Conservation (phyloP, 2,329 filamentous ascomycete species). For the Sclerotiophoma versabilis region DNA sequence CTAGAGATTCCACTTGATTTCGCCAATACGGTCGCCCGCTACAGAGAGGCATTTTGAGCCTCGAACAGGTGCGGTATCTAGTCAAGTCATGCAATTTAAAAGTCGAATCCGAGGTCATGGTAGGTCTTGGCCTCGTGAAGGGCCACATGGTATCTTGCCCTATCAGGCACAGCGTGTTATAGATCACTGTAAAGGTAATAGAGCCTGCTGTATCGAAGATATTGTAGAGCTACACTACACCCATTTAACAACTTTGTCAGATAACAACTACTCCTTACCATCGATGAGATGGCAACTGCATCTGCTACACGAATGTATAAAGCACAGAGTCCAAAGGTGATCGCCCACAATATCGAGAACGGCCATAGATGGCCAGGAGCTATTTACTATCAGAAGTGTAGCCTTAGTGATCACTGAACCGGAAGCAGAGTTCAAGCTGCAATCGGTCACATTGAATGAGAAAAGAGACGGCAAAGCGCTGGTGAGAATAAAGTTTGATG, state of each 20-base stretch:
- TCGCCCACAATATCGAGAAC: neutral
- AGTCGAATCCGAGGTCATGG: neutral
- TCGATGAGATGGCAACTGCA: neutral
- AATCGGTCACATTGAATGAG: constrained; percentile 12
- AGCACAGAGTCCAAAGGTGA: neutral
- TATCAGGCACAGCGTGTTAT: neutral
- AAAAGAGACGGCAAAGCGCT: constrained; percentile 56
- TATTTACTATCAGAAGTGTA: constrained; percentile 4
- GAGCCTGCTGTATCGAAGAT: too few species aligned
- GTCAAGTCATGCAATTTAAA: neutral
- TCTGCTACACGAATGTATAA: neutral
- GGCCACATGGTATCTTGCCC: neutral
- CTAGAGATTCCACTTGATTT: constrained; percentile 5
- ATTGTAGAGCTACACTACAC: neutral
- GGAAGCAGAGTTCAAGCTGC: constrained; percentile 10
- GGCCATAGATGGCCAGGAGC: neutral
- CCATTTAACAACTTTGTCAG: neutral
- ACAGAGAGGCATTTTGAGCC: neutral
- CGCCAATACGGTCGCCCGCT: constrained; percentile 10
- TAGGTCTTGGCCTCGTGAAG: neutral
- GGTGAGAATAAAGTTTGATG: constrained; percentile 60
- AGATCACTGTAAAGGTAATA: neutral
- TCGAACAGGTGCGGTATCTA: neutral
- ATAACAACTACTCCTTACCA: neutral
- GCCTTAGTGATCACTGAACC: constrained; percentile 10